Evolutionary conservation across 164 flowering plant species (phyloP), one percentile per base, ranked within the genome.

Genomic region (Macadamia integrifolia): DNA sequence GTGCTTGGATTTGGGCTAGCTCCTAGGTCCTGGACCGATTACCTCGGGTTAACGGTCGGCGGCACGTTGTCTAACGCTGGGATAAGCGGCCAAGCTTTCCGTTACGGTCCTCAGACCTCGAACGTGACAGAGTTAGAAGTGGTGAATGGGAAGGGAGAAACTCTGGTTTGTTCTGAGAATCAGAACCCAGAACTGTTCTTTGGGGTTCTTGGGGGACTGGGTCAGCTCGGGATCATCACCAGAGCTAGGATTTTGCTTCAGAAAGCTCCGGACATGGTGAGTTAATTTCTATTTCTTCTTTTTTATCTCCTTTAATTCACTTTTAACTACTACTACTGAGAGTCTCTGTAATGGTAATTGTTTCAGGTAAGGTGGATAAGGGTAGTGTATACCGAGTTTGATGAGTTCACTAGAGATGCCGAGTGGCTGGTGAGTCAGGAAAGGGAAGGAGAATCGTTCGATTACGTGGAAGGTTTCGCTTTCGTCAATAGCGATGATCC

Each of bases 31-130:
- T 93, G 96, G 97, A 91, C 97, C 31, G 97, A 93, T 68, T 93
- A 91, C 58, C 82, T 93, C 1, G 84, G 87, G 14, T 52, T 93
- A 40, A 91, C 94, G 15, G 97, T 93, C 12, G 98, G 98, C 13
- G 98, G 98, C 23, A 93, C 97, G 13, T 62, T 93, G 23, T 89
- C 93, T 0, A 88, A 88, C 79, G 98, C 92, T 62, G 98, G 98
- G 10, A 83, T 93, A 0, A 87, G 98, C 59, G 98, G 98, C 6
- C 97, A 93, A 80, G 75, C 91, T 23, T 93, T 89, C 80, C 86
- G 85, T 1, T 81, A 73, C 72, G 97, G 98, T 1, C 98, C 98
- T 0, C 98, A 91, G 73, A 82, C 85, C 40, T 78, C 84, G 5
- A 91, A 91, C 72, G 96, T 93, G 2, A 30, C 78, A 64, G 94